Percentiles rank a stretch among this genome's conserved stretches.
phyloP scores from a whole-genome alignment of 768 basidiomycete species.

The Tricholoma bakamatsutake region DNA sequence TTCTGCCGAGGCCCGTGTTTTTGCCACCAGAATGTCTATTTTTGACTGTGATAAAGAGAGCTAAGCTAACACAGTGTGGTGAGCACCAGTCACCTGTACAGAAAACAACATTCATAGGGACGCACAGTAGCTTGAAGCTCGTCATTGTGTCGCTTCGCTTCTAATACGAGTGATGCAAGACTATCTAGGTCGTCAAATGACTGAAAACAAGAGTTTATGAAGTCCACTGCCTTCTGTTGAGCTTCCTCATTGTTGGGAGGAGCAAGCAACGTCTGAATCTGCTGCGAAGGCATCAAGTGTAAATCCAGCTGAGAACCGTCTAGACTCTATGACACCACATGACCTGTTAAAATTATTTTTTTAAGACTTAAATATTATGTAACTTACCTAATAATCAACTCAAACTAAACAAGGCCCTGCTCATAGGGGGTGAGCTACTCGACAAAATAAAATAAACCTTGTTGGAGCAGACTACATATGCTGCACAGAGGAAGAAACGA shows the following conservation, averaged over 20 bases:
- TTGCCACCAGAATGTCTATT: constrained; percentile 39
- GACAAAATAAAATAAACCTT: too few species aligned
- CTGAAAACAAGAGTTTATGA: constrained; percentile 41
- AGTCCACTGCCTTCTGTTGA: constrained; percentile 27
- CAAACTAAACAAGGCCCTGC: too few species aligned
- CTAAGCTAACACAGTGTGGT: constrained; percentile 47
- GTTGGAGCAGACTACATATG: too few species aligned
- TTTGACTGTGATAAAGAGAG: constrained; percentile 45
- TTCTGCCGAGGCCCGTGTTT: constrained; percentile 42
- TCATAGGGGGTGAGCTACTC: too few species aligned
- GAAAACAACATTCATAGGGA: constrained; percentile 12
- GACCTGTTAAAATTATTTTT: too few species aligned
- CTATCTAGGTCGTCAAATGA: constrained; percentile 46
- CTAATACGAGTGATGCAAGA: constrained; percentile 37
- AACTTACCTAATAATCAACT: too few species aligned
- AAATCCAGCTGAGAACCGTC: too few species aligned
- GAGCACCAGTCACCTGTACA: constrained; percentile 18
- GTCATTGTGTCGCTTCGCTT: constrained; percentile 35
- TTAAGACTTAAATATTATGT: too few species aligned
- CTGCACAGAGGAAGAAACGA: too few species aligned
- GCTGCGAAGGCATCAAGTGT: constrained; percentile 17
- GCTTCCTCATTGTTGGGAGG: constrained; percentile 38
- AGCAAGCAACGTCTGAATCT: constrained; percentile 43
- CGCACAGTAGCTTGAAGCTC: constrained; percentile 43
- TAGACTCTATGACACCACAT: too few species aligned